These are phyloP conservation scores for Solanum microdontum DNA, from an alignment of 257 asterid genomes.

Conservation along the genomic window DNA sequence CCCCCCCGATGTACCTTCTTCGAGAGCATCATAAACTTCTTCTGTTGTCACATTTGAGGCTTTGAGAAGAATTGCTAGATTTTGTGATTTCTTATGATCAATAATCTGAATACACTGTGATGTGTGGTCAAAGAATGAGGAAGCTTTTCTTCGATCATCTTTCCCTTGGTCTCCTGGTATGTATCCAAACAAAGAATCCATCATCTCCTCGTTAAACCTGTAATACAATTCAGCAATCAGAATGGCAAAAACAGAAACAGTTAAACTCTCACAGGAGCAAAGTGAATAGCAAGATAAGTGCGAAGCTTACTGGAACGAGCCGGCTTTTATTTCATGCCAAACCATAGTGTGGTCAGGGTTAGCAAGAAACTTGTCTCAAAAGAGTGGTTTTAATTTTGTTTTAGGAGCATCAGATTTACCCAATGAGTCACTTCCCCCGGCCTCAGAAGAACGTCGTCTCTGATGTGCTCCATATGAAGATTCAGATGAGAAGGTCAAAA, in stretches of 20 bases:
- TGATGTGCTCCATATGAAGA: constrained; percentile 13
- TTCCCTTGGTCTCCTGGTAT: constrained; percentile 38
- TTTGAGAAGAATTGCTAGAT: constrained; percentile 76
- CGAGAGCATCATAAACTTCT: constrained; percentile 76
- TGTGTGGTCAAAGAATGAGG: constrained; percentile 29
- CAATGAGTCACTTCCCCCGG: constrained; percentile 20
- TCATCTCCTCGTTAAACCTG: constrained; percentile 95
- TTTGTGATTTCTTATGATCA: constrained; percentile 77
- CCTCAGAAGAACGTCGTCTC: constrained; percentile 24
- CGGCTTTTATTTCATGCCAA: constrained; percentile 86
- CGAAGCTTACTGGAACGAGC: constrained; percentile 79
- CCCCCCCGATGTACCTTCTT: constrained; percentile 62
- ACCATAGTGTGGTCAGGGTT: constrained; percentile 86
- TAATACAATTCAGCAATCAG: neutral
- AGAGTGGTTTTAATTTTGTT: constrained; percentile 80
- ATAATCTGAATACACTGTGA: constrained; percentile 63
- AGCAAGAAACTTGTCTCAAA: constrained; percentile 94
- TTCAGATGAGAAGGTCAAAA: no score
- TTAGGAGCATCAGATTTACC: constrained; percentile 60
- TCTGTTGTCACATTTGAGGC: constrained; percentile 85
- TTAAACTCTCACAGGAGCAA: neutral
- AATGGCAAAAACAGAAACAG: neutral
- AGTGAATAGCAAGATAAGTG: neutral
- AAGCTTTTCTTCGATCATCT: constrained; percentile 22
- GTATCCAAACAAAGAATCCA: constrained; percentile 79